phyloP scores from a whole-genome alignment of 495 filamentous ascomycete species.

The Neurospora tetrasperma region DNA sequence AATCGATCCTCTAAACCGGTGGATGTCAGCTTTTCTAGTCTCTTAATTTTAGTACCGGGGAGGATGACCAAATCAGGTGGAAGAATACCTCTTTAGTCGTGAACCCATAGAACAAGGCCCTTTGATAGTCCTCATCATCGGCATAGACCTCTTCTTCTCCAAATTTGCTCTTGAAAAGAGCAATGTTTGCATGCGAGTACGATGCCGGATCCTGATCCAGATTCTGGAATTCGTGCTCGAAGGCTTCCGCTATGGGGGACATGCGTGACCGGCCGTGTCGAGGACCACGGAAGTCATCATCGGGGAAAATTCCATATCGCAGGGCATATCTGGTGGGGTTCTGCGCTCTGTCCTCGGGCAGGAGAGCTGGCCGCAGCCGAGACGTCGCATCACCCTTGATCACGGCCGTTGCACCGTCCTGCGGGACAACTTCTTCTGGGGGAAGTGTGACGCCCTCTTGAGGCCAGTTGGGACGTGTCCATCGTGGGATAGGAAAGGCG shows the following conservation, averaged over 20 bases:
- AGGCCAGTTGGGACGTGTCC: background rate
- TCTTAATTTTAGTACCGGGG: background rate
- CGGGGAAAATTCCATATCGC: constrained; percentile 25
- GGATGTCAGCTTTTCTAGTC: background rate
- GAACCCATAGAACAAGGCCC: constrained; percentile 11
- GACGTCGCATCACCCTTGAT: constrained; percentile 10
- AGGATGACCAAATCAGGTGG: background rate
- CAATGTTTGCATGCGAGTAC: background rate
- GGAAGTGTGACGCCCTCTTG: background rate
- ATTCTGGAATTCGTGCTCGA: background rate
- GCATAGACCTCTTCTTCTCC: background rate
- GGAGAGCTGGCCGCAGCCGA: constrained; percentile 21
- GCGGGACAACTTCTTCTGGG: background rate
- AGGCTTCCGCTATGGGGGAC: constrained; percentile 16
- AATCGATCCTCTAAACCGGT: constrained; percentile 3
- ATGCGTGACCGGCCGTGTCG: constrained; percentile 22
- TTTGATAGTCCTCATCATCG: constrained; percentile 25
- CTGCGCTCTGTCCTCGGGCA: constrained; percentile 8
- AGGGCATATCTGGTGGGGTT: constrained; percentile 24
- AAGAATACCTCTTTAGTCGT: constrained; percentile 24
- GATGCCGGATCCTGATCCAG: background rate
- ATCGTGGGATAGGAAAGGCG: background rate
- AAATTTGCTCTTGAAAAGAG: constrained; percentile 11
- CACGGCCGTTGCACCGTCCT: background rate
- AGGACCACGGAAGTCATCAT: constrained; percentile 3